Evolutionary conservation across 2,329 filamentous ascomycete genomes (phyloP), one percentile per base, ranked within the genome.

Genomic region (Alternaria ethzedia): DNA sequence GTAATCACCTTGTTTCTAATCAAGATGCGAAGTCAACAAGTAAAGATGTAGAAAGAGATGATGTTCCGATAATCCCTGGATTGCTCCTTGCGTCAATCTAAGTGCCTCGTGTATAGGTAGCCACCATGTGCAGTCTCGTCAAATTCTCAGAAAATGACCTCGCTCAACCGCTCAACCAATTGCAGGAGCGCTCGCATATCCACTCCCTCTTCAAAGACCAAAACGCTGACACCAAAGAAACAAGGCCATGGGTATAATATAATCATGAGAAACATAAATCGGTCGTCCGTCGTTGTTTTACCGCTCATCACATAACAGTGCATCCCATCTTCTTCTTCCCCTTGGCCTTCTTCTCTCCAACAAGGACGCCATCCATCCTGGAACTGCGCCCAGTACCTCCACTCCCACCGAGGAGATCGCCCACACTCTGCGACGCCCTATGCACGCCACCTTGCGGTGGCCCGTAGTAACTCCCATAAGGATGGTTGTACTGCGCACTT

Each of bases 251-350:
- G 54, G 54, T 56, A 56, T 56, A 56, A 46, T 49, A 46, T 56
- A 46, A 10, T 23, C 23, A 50, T 45, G 36, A 59, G 20, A 58
- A 45, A 57, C 25, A 52, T 43, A 54, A 54, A 20, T 41, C n/a
- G 8, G 36, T 13, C 20, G 12, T 36, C 11, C 32, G 10, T 46
- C 23, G 10, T 20, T 30, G 11, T 12, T 21, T 30, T 15, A 9
- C n/a, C n/a, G 23, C n/a, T 47, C 20, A 30, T 61, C 54, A 72
- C 70, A 72, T 72, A 9, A 71, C 50, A 23, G 57, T 51, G 64
- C 72, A 75, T 0, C 46, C 65, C 41, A 68, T 51, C 58, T 47
- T 73, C 69, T 58, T 73, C 61, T 54, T 71, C 54, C 51, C 51
- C 36, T 65, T 70, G 2, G 46, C 61, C 28, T 61, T 54, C 21